A percentile compares a stretch with the other conserved stretches of the same genome.
These are phyloP conservation scores for Penstemon eatonii DNA, from an alignment of 257 asterid species.

Conservation along the genomic window DNA sequence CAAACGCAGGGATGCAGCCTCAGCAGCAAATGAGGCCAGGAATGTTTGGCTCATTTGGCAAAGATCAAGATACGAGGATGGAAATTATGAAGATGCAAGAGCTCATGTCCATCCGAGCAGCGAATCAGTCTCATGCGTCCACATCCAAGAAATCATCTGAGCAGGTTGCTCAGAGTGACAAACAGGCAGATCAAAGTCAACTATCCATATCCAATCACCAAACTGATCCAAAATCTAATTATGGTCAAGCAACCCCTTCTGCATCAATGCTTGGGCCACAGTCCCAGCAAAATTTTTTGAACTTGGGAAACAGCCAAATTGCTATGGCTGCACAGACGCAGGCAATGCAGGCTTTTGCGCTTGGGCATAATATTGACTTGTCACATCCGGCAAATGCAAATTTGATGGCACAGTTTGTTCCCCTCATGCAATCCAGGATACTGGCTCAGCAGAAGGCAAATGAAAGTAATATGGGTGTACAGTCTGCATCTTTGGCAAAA, in stretches of 20 bases:
- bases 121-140: constrained; percentile 66
- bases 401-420: constrained; percentile 73
- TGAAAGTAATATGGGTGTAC: constrained; percentile 56
- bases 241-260: constrained; percentile 61
- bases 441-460: constrained; percentile 67
- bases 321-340: constrained; percentile 92
- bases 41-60: constrained; percentile 59
- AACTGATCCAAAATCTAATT: constrained; percentile 54
- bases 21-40: constrained; percentile 82
- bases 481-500: constrained; percentile 54
- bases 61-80: constrained; percentile 73
- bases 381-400: constrained; percentile 87
- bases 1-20: constrained; percentile 63
- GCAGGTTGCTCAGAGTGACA: constrained; percentile 52
- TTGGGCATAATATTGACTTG: constrained; percentile 87
- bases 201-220: constrained; percentile 53
- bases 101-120: constrained; percentile 54
- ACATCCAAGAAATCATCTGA: constrained; percentile 72
- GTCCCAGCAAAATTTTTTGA: constrained; percentile 64
- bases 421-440: constrained; percentile 83
- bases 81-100: constrained; percentile 74
- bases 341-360: constrained; percentile 86
- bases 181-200: constrained; percentile 58
- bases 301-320: constrained; percentile 55
- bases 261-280: constrained; percentile 58